Percentiles rank a stretch among this genome's conserved stretches.
phyloP scores from a whole-genome alignment of 2,329 filamentous ascomycete genomes.

The Calonectria pauciramosa region DNA sequence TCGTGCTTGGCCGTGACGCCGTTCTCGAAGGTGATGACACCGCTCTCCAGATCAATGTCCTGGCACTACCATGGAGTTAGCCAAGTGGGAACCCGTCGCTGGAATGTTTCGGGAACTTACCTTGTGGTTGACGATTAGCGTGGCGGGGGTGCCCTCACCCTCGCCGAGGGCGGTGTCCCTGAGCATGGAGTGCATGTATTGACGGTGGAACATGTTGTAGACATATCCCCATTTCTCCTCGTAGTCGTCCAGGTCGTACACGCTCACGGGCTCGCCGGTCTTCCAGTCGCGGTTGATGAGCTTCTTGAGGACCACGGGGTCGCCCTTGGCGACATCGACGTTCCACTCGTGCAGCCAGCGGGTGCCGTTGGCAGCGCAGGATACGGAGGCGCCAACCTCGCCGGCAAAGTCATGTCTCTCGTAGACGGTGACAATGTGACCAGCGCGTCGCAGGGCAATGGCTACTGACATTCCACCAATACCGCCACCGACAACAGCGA shows the following conservation, averaged over 20 bases:
- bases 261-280: conserved; percentile 75
- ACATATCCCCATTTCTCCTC: conserved; percentile 74
- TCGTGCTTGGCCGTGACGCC: conserved; percentile 66
- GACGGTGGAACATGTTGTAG: conserved; percentile 79
- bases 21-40: conserved; percentile 67
- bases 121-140: conserved; percentile 69
- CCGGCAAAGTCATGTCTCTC: conserved; percentile 76
- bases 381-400: conserved; percentile 77
- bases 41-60: conserved; percentile 65
- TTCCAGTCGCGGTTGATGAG: conserved; percentile 80
- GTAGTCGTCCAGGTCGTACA: conserved; percentile 75
- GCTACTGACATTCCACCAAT: conserved; percentile 63
- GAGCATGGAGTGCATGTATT: conserved; percentile 78
- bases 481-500: conserved; percentile 61
- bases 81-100: not conserved
- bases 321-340: conserved; percentile 73
- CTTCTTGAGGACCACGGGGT: conserved; percentile 74
- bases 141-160: conserved; percentile 67
- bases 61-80: conserved; percentile 52
- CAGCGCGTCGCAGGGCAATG: conserved; percentile 61
- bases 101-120: conserved; percentile 45
- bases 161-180: conserved; percentile 70
- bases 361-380: conserved; percentile 78
- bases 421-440: conserved; percentile 71
- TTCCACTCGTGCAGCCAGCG: conserved; percentile 78